A percentile compares a stretch with the other conserved stretches of the same genome.
These are phyloP conservation scores for Tetragonia tetragonoides DNA, from an alignment of 148 eudicot genomes.

Conservation along the genomic window DNA sequence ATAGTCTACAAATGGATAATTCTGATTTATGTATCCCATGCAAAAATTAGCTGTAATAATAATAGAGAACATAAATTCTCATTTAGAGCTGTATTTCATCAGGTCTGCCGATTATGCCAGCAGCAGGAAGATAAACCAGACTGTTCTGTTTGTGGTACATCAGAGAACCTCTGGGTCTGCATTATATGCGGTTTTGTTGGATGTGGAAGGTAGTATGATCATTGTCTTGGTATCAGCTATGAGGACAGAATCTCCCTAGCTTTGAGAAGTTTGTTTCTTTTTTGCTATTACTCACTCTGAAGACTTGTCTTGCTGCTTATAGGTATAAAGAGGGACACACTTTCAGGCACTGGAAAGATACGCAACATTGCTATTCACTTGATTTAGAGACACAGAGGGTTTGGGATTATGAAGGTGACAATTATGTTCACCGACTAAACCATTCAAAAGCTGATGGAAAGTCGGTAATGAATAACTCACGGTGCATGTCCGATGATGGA, in stretches of 20 bases:
- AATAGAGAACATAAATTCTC: not conserved
- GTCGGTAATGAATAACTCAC: constrained; percentile 45
- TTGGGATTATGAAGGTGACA: constrained; percentile 97
- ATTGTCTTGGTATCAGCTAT: not conserved
- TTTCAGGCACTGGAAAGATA: constrained; percentile 73
- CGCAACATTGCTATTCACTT: constrained; percentile 83
- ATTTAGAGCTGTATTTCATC: constrained; percentile 20
- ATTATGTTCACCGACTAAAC: constrained; percentile 85
- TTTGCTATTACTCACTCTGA: constrained; percentile 7
- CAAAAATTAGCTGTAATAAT: not conserved
- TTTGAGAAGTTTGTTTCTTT: not conserved
- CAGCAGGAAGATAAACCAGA: constrained; percentile 79
- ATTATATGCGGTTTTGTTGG: constrained; percentile 96
- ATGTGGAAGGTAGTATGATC: constrained; percentile 79
- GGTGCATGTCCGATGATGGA: constrained; percentile 52
- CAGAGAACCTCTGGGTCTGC: constrained; percentile 83
- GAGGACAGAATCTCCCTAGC: not conserved
- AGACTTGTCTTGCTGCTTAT: constrained; percentile 8
- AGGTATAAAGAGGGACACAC: constrained; percentile 92
- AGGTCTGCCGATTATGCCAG: constrained; percentile 96
- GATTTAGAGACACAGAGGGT: constrained; percentile 85
- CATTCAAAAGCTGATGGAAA: constrained; percentile 79
- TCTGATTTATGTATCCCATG: not conserved
- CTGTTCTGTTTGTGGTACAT: constrained; percentile 76
- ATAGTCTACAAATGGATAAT: not conserved